Conservation (phyloP, 805 yeast species). For the Nakazawaea holstii region DNA sequence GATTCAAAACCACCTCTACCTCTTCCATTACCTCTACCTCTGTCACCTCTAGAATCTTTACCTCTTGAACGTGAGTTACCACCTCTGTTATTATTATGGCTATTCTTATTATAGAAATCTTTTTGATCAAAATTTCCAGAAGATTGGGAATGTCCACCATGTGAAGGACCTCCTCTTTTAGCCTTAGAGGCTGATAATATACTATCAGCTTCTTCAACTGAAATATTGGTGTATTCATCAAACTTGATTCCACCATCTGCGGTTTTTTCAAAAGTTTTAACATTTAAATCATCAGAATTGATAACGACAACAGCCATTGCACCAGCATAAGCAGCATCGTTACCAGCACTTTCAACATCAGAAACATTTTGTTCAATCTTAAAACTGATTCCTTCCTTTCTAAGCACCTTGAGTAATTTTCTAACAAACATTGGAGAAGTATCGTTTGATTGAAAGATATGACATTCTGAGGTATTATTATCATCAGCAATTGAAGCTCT, state of each 20-base stretch:
- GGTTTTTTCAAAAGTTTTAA: slow-evolving; percentile 67
- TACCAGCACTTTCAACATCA: slow-evolving; percentile 28
- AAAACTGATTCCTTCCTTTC: slow-evolving; percentile 28
- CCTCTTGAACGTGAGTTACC: not conserved
- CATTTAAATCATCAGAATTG: slow-evolving; percentile 52
- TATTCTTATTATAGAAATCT: slow-evolving; percentile 7
- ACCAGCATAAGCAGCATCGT: slow-evolving; percentile 79
- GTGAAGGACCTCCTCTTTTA: slow-evolving; percentile 22
- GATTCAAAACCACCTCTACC: slow-evolving; percentile 10
- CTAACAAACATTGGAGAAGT: slow-evolving; percentile 33
- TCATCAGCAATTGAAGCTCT: slow-evolving; percentile 15
- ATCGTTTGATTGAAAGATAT: slow-evolving; percentile 34
- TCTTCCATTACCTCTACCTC: slow-evolving; percentile 1
- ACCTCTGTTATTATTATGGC: slow-evolving; percentile 5
- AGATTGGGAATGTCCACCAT: slow-evolving; percentile 3
- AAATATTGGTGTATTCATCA: slow-evolving; percentile 76
- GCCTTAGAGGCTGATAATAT: slow-evolving; percentile 37
- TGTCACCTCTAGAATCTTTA: slow-evolving; percentile 3
- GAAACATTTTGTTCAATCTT: slow-evolving; percentile 20
- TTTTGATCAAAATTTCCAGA: slow-evolving; percentile 9
- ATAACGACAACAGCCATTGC: slow-evolving; percentile 66
- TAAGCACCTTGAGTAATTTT: slow-evolving; percentile 32
- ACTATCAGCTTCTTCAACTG: slow-evolving; percentile 59
- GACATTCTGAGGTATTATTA: slow-evolving; percentile 29
- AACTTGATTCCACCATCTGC: slow-evolving; percentile 70